Percentiles rank a stretch among this genome's conserved stretches.
Conservation (phyloP, 345 rosid species). For the Camelina neglecta region DNA sequence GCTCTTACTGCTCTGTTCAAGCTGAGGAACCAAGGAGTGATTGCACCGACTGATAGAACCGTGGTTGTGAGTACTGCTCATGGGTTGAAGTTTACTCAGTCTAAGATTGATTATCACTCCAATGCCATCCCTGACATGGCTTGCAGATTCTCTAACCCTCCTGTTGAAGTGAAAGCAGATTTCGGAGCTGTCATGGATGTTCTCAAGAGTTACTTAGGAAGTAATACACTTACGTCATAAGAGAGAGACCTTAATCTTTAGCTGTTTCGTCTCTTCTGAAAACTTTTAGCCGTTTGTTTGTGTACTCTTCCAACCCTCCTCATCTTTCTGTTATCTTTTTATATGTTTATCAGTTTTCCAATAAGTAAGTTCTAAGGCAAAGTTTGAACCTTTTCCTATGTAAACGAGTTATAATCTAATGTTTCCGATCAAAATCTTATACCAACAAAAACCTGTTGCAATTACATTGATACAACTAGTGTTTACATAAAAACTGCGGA, state of each 20-base stretch:
- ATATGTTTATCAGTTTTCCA: slow-evolving; percentile 37
- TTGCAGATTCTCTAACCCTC: slow-evolving; percentile 78
- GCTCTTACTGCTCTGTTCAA: slow-evolving; percentile 81
- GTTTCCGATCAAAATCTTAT: slow-evolving; percentile 11
- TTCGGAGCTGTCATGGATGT: slow-evolving; percentile 89
- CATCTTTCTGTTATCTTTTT: slow-evolving; percentile 17
- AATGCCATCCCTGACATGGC: slow-evolving; percentile 76
- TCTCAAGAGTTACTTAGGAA: slow-evolving; percentile 62
- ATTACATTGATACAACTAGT: slow-evolving; percentile 32
- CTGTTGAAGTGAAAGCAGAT: slow-evolving; percentile 78
- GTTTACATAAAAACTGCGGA: slow-evolving; percentile 22
- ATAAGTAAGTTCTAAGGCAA: slow-evolving; percentile 37
- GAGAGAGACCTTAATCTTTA: slow-evolving; percentile 11
- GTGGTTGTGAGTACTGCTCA: slow-evolving; percentile 97
- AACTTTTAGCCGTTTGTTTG: slow-evolving; percentile 25
- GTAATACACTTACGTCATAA: slow-evolving; percentile 48
- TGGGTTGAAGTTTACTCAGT: slow-evolving; percentile 85
- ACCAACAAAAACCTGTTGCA: slow-evolving; percentile 27
- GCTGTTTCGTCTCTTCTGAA: not conserved
- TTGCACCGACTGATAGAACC: slow-evolving; percentile 64
- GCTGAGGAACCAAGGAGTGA: slow-evolving; percentile 80
- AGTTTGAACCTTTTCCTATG: slow-evolving; percentile 19
- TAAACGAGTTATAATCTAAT: not conserved
- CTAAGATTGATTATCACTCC: slow-evolving; percentile 87
- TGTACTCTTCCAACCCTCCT: slow-evolving; percentile 17